These are phyloP conservation scores for Groenewaldozyma auringiensis DNA, from an alignment of 1,139 yeast species.

Conservation along the genomic window DNA sequence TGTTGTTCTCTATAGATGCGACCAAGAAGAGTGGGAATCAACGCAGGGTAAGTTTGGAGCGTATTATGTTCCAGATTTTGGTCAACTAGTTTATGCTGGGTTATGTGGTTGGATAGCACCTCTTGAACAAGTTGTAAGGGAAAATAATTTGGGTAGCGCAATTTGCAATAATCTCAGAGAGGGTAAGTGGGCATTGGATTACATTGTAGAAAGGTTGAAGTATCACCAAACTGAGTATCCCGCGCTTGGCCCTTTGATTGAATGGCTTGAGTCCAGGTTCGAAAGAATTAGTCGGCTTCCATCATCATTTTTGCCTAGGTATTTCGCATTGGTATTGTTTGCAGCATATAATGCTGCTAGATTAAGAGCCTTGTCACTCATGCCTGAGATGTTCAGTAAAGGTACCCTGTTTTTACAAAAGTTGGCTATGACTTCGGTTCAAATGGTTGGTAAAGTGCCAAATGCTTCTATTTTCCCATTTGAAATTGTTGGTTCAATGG, in stretches of 20 bases:
- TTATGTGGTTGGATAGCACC: constrained; percentile 87
- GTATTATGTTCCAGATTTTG: constrained; percentile 66
- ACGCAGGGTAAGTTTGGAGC: constrained; percentile 65
- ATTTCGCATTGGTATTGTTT: constrained; percentile 73
- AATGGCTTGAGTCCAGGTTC: constrained; percentile 64
- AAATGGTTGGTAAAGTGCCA: constrained; percentile 72
- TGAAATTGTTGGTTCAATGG: constrained; percentile 59
- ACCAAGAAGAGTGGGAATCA: constrained; percentile 79
- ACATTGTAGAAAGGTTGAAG: constrained; percentile 53
- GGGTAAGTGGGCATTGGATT: constrained; percentile 89
- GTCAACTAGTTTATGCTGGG: constrained; percentile 77
- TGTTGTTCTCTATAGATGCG: constrained; percentile 66
- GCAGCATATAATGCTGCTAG: constrained; percentile 77
- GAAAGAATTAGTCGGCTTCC: constrained; percentile 64
- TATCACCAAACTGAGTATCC: constrained; percentile 43
- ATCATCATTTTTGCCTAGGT: constrained; percentile 74
- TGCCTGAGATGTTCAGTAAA: constrained; percentile 47
- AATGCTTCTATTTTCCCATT: constrained; percentile 70
- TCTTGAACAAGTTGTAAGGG: constrained; percentile 51
- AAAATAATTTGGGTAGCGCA: constrained; percentile 78
- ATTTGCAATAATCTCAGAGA: constrained; percentile 69
- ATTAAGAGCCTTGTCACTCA: constrained; percentile 51
- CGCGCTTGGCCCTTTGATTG: constrained; percentile 45
- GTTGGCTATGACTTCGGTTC: constrained; percentile 74
- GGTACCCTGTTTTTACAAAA: constrained; percentile 72